These are phyloP conservation scores for Nakazawaea populi DNA, from an alignment of 805 yeast species.

Conservation along the genomic window DNA sequence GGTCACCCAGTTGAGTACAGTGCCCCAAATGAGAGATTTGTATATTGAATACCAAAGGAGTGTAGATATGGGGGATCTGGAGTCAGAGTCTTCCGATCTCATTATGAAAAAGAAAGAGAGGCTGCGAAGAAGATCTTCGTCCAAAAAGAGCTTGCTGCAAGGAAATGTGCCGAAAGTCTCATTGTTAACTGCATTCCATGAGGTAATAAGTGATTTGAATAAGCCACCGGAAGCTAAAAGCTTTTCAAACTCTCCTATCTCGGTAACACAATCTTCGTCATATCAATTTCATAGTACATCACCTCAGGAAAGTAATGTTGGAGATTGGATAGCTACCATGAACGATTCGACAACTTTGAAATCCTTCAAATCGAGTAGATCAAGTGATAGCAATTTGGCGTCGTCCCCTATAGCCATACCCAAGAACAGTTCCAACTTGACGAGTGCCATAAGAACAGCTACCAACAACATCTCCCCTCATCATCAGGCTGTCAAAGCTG, in stretches of 20 bases:
- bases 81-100: constrained; percentile 9
- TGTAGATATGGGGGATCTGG: constrained; percentile 3
- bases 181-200: constrained; percentile 29
- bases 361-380: constrained; percentile 7
- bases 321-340: constrained; percentile 19
- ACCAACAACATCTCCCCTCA: constrained; percentile 8
- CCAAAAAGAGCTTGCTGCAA: constrained; percentile 9
- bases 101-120: not conserved
- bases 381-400: constrained; percentile 7
- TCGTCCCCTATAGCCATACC: constrained; percentile 9
- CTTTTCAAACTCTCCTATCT: not conserved
- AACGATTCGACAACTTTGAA: constrained; percentile 11
- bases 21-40: constrained; percentile 27
- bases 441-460: constrained; percentile 4
- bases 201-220: constrained; percentile 25
- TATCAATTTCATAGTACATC: constrained; percentile 3
- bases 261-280: not conserved
- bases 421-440: constrained; percentile 3
- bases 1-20: constrained; percentile 22
- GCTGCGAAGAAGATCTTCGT: constrained; percentile 12
- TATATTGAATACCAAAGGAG: constrained; percentile 2
- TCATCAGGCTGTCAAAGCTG: not conserved
- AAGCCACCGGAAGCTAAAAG: not conserved
- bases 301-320: constrained; percentile 13
- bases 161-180: constrained; percentile 16